A percentile compares a stretch with the other conserved stretches of the same genome.
Conservation (phyloP, 306 rosid genomes). For the Trifolium dubium region DNA sequence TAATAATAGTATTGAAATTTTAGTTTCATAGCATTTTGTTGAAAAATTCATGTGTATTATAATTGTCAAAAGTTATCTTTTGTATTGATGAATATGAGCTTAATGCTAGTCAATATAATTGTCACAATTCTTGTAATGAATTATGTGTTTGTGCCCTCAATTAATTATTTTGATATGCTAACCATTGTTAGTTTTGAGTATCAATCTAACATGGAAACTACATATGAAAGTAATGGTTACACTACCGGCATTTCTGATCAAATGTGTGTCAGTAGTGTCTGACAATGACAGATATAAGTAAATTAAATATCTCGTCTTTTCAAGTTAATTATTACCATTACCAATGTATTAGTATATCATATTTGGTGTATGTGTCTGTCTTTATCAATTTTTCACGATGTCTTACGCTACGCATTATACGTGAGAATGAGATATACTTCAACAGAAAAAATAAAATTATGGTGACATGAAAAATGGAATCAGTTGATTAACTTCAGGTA, state of each 20-base stretch:
- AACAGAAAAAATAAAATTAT: neutral
- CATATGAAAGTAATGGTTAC: neutral
- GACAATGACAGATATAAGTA: neutral
- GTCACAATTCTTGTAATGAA: neutral
- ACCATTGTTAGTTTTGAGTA: neutral
- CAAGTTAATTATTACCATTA: too few relatives aligned
- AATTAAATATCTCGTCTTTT: neutral
- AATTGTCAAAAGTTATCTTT: constrained; percentile 1
- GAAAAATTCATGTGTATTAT: constrained; percentile 32
- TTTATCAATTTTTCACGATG: neutral
- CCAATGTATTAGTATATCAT: too few relatives aligned
- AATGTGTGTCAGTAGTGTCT: too few relatives aligned
- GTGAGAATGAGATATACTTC: neutral
- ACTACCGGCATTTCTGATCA: neutral
- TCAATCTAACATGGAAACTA: neutral
- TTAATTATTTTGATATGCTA: neutral
- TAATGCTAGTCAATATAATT: constrained; percentile 21
- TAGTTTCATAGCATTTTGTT: constrained; percentile 13
- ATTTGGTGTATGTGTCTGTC: neutral
- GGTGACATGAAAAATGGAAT: neutral
- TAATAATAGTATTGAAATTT: constrained; percentile 45
- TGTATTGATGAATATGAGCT: constrained; percentile 27
- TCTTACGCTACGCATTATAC: neutral
- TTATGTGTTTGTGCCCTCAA: neutral
- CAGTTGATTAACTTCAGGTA: neutral